A percentile compares a stretch with the other conserved stretches of the same genome.
Conservation (phyloP, 805 yeast species). For the Lipomyces orientalis region DNA sequence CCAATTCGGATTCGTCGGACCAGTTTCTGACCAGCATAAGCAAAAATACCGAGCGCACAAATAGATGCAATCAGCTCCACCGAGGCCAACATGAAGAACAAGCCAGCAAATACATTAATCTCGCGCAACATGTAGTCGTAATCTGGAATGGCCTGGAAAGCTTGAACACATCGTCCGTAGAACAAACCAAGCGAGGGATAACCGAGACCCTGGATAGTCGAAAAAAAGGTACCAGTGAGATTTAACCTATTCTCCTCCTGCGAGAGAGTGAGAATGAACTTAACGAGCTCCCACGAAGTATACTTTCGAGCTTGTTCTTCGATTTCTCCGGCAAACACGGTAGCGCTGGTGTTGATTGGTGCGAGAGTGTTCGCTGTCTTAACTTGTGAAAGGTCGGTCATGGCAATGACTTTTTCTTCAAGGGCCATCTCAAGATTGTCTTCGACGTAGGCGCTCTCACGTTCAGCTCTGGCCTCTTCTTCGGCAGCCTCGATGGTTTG, state of each 20-base stretch:
- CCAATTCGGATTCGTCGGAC: constrained; percentile 40
- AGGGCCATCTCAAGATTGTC: constrained; percentile 7
- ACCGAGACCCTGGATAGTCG: constrained; percentile 31
- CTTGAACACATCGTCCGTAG: constrained; percentile 37
- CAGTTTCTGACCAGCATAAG: constrained; percentile 37
- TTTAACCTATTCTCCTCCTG: constrained; percentile 27
- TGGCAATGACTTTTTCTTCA: constrained; percentile 10
- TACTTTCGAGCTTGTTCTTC: constrained; percentile 11
- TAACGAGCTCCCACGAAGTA: constrained; percentile 26
- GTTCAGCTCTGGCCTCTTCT: constrained; percentile 14
- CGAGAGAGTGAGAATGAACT: constrained; percentile 24
- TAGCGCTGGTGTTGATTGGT: constrained; percentile 1
- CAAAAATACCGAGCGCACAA: constrained; percentile 32
- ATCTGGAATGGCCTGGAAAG: constrained; percentile 34
- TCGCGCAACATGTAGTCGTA: constrained; percentile 30
- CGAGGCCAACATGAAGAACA: constrained; percentile 34
- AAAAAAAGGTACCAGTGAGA: constrained; percentile 31
- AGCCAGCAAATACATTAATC: constrained; percentile 33
- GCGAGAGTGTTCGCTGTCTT: not conserved
- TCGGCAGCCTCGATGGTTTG: constrained; percentile 35
- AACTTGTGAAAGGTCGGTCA: constrained; percentile 4
- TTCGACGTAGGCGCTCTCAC: constrained; percentile 11
- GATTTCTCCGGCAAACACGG: constrained; percentile 15
- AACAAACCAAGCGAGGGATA: constrained; percentile 36
- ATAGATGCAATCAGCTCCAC: constrained; percentile 28